Evolutionary conservation across 352 stramenopile genomes (phyloP), one percentile per base, ranked within the genome.

Genomic region (Elongisporangium anandrum): DNA sequence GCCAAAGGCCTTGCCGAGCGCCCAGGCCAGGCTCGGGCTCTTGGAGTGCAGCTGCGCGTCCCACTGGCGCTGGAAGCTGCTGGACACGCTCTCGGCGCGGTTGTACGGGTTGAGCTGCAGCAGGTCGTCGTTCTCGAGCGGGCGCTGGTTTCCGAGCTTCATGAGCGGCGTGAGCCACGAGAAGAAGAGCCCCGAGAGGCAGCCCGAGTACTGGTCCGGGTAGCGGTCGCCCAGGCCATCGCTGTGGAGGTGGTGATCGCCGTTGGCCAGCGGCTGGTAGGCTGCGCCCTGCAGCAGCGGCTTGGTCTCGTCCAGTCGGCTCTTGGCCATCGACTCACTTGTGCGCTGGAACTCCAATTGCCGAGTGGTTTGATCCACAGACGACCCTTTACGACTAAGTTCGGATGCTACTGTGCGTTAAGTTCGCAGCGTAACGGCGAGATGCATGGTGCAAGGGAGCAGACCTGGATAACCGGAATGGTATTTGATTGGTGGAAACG

Each of bases 131-230:
- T 75, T 64, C 47, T 95, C 73, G 4, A 95, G 61, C 10, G 81
- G 76, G 1, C 79, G 70, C 52, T 83, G 61, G 57, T 79, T 88
- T 12, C 85, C 85, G 53, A 90, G 68, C 55, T 86, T 66, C 75
- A 95, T 88, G 16, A 95, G 54, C 52, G 79, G 79, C 50, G 80
- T 88, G 23, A 95, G 62, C 85, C 85, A 95, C 52, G 70, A 76
- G 64, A 95, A 95, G 38, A 89, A 76, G 22, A 86, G 66, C 20
- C 65, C 66, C n/a, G 75, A 78, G 21, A 72, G 47, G 52, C 81
- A 83, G 12, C 69, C 79, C 6, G 73, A 70, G 59, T 83, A 64
- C 60, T 93, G 75, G 58, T 66, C 72, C 52, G 80, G 80, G 63
- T 80, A 87, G 6, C 69, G 69, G 56, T 83, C 64, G 29, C 78